These are phyloP conservation scores for Penicillium aurantiogriseum DNA, from an alignment of 2,329 filamentous ascomycete species.

Conservation along the genomic window DNA sequence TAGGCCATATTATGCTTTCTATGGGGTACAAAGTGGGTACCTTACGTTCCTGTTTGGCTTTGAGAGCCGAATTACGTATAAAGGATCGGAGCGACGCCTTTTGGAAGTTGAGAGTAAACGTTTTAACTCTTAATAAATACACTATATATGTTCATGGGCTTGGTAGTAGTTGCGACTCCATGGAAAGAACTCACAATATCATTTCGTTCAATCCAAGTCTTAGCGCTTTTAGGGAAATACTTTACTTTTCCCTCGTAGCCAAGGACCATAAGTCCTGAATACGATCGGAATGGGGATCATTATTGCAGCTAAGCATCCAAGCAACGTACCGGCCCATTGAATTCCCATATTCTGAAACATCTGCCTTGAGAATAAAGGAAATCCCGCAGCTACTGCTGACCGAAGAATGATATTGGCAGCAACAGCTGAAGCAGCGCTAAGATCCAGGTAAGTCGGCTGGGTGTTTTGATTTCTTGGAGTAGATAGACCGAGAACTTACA, in stretches of 20 bases:
- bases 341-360: slow-evolving; percentile 37
- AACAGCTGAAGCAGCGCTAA: slow-evolving; percentile 35
- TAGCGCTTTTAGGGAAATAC: not conserved
- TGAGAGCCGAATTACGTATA: too few species aligned
- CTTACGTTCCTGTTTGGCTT: too few species aligned
- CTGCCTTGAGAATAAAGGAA: slow-evolving; percentile 35
- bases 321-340: slow-evolving; percentile 36
- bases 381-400: slow-evolving; percentile 30
- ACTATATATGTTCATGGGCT: not conserved
- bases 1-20: too few species aligned
- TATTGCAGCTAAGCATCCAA: slow-evolving; percentile 32
- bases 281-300: slow-evolving; percentile 35
- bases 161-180: not conserved
- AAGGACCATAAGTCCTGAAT: slow-evolving; percentile 28
- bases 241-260: slow-evolving; percentile 25
- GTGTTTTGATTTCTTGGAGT: not conserved
- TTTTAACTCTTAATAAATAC: not conserved
- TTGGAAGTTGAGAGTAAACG: not conserved
- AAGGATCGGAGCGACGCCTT: not conserved
- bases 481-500: slow-evolving; percentile 27
- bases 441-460: not conserved
- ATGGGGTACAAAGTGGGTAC: too few species aligned
- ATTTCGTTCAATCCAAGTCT: too few species aligned
- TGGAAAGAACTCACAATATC: not conserved
- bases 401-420: slow-evolving; percentile 37